A percentile compares a stretch with the other conserved stretches of the same genome.
phyloP scores from a whole-genome alignment of 495 filamentous ascomycete species.

The Wilcoxina mikolae region DNA sequence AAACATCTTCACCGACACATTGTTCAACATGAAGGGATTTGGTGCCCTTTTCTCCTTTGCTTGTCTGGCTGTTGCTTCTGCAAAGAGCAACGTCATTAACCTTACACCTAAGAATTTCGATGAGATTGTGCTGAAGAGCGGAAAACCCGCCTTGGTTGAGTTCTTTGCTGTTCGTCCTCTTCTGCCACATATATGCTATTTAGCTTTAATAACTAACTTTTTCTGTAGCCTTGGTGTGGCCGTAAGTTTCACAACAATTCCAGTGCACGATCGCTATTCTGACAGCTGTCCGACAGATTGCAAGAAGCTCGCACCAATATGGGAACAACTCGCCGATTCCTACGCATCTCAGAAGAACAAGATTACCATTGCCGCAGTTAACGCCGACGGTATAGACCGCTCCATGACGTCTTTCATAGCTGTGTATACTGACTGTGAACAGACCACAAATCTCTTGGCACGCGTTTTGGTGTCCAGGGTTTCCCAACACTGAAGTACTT shows the following conservation, averaged over 20 bases:
- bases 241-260: constrained; percentile 27
- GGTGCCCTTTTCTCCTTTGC: constrained; percentile 22
- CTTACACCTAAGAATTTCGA: constrained; percentile 84
- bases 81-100: constrained; percentile 49
- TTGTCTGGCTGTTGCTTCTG: constrained; percentile 13
- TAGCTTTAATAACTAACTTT: constrained; percentile 6
- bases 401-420: background rate
- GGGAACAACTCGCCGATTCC: constrained; percentile 72
- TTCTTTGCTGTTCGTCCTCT: constrained; percentile 57
- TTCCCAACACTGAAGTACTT: constrained; percentile 98
- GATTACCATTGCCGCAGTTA: constrained; percentile 84
- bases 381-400: constrained; percentile 48
- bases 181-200: background rate
- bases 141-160: constrained; percentile 92
- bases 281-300: constrained; percentile 42
- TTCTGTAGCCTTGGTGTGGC: constrained; percentile 68
- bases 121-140: constrained; percentile 68
- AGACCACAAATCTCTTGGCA: constrained; percentile 64
- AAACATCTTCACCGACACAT: no score
- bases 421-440: background rate
- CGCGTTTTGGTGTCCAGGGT: constrained; percentile 74
- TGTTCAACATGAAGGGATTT: constrained; percentile 27
- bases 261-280: background rate
- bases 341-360: constrained; percentile 65
- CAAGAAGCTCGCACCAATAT: constrained; percentile 89